Percentiles rank a stretch among this genome's conserved stretches.
Conservation (phyloP, 768 basidiomycete species). For the Podaxis rugospora region DNA sequence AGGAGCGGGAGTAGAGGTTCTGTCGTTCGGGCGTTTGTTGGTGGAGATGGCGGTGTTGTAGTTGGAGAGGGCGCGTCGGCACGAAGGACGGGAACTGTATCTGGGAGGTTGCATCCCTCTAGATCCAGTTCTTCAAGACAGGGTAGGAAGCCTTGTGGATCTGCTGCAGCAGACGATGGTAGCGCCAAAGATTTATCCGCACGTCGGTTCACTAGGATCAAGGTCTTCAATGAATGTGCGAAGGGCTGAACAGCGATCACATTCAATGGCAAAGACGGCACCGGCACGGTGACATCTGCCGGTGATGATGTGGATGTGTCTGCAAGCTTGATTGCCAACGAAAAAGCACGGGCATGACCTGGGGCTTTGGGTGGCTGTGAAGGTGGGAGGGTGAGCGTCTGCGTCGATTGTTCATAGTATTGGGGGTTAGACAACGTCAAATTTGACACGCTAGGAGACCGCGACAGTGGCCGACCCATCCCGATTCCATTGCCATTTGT, state of each 20-base stretch:
- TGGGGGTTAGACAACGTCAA: slow-evolving; percentile 48
- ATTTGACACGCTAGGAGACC: background rate
- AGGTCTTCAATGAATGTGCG: slow-evolving; percentile 49
- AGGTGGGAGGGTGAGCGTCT: slow-evolving; percentile 66
- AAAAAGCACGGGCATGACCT: slow-evolving; percentile 61
- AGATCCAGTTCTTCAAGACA: slow-evolving; percentile 68
- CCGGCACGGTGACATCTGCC: slow-evolving; percentile 52
- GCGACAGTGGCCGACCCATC: slow-evolving; percentile 14
- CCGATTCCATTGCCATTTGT: background rate
- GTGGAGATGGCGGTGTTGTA: slow-evolving; percentile 30
- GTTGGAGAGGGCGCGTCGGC: slow-evolving; percentile 19
- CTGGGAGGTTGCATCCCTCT: slow-evolving; percentile 68
- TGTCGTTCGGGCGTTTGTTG: slow-evolving; percentile 28
- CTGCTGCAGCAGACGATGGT: slow-evolving; percentile 32
- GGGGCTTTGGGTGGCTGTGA: slow-evolving; percentile 44
- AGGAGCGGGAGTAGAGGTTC: slow-evolving; percentile 59
- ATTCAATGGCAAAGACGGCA: slow-evolving; percentile 64
- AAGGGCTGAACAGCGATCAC: slow-evolving; percentile 58
- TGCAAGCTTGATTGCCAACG: slow-evolving; percentile 34
- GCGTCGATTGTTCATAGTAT: slow-evolving; percentile 51
- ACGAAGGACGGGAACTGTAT: slow-evolving; percentile 48
- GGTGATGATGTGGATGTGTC: slow-evolving; percentile 18
- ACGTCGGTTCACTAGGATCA: slow-evolving; percentile 61
- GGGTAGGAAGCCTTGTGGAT: slow-evolving; percentile 46
- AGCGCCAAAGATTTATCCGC: slow-evolving; percentile 61